Percentiles rank a stretch among this genome's conserved stretches.
These are phyloP conservation scores for Phaseolus coccineus DNA, from an alignment of 331 rosid species.

Conservation along the genomic window DNA sequence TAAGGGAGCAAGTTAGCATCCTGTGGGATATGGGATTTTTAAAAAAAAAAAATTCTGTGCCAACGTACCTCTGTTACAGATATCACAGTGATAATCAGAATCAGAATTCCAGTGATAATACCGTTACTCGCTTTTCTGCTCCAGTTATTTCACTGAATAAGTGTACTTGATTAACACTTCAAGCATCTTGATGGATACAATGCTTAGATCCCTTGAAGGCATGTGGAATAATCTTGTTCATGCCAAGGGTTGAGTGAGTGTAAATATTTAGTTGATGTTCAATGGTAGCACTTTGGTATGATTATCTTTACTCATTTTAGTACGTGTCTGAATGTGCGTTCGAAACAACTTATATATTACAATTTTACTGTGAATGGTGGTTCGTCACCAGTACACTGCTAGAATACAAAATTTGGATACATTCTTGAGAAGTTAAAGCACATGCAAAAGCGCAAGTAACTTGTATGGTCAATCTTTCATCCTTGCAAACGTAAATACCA, in stretches of 20 bases:
- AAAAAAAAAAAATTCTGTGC: neutral
- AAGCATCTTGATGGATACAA: no score
- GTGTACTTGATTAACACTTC: constrained; percentile 10
- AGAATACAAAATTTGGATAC: no score
- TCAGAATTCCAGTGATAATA: neutral
- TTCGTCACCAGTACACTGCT: no score
- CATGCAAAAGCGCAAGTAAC: no score
- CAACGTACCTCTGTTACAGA: neutral
- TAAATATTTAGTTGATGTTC: neutral
- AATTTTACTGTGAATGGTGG: no score
- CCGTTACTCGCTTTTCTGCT: neutral
- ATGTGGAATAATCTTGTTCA: neutral
- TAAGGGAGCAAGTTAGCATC: no score
- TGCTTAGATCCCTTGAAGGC: no score
- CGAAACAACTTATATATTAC: neutral
- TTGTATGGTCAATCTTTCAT: no score
- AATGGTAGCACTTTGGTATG: neutral
- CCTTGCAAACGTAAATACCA: no score
- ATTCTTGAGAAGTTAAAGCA: no score
- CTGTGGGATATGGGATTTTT: neutral
- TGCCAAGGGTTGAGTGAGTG: no score
- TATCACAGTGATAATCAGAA: neutral
- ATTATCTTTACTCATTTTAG: neutral
- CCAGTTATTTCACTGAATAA: neutral
- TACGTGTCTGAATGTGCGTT: neutral